Conservation (phyloP, 345 rosid species). For the Xanthoceras sorbifolium region DNA sequence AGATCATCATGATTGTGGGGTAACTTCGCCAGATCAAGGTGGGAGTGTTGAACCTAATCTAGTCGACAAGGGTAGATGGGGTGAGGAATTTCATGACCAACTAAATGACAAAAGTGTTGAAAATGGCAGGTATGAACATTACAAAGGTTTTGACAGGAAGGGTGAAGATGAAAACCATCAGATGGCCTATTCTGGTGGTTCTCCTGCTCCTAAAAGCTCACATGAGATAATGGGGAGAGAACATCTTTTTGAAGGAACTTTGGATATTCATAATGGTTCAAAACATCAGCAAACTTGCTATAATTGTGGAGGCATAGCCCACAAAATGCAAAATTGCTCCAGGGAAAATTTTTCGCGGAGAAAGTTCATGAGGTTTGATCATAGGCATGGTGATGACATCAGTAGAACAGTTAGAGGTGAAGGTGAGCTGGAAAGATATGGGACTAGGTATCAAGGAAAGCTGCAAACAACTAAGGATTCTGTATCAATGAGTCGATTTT, state of each 20-base stretch:
- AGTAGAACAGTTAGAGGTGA: conserved; percentile 25
- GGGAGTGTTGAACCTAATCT: conserved; percentile 19
- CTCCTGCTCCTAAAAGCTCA: conserved; percentile 23
- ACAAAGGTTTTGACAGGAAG: conserved; percentile 21
- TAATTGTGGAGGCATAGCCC: conserved; percentile 39
- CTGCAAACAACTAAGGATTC: conserved; percentile 22
- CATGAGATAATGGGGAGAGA: conserved; percentile 16
- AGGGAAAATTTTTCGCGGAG: conserved; percentile 21
- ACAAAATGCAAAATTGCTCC: conserved; percentile 41
- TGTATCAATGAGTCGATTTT: neutral
- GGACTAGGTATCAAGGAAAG: conserved; percentile 28
- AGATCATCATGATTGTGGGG: conserved; percentile 27
- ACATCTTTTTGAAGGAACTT: conserved; percentile 16
- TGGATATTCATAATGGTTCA: conserved; percentile 20
- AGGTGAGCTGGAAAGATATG: conserved; percentile 26
- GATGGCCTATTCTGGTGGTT: conserved; percentile 23
- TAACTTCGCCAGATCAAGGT: conserved; percentile 30
- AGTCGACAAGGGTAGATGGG: conserved; percentile 46
- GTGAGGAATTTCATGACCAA: conserved; percentile 26
- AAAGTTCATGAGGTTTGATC: conserved; percentile 22
- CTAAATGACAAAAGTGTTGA: conserved; percentile 25
- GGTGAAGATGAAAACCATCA: conserved; percentile 19
- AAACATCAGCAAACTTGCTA: conserved; percentile 33
- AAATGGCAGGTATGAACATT: conserved; percentile 30
- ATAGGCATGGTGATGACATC: conserved; percentile 16